phyloP scores from a whole-genome alignment of 805 yeast genomes.

The Starmerella kuoi region DNA sequence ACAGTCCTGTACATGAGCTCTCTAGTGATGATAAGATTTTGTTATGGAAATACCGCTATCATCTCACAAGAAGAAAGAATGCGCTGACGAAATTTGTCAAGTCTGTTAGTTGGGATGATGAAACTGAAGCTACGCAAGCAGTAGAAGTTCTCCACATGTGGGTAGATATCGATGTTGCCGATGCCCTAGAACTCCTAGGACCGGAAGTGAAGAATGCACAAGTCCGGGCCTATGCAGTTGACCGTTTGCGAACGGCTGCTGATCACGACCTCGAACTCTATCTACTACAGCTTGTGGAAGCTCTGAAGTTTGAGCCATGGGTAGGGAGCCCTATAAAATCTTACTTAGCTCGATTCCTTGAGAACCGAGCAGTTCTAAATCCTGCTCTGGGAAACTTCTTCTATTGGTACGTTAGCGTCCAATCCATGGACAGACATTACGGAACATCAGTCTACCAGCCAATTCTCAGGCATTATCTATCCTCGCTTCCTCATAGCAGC shows the following conservation, averaged over 20 bases:
- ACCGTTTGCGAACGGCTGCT: conserved; percentile 61
- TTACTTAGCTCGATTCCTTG: conserved; percentile 45
- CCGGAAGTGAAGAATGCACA: conserved; percentile 59
- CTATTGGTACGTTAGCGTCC: conserved; percentile 88
- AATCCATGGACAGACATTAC: conserved; percentile 51
- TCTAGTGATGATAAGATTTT: conserved; percentile 73
- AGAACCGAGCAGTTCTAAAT: conserved; percentile 56
- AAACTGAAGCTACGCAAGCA: conserved; percentile 66
- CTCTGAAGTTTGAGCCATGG: conserved; percentile 63
- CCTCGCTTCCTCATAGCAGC: conserved; percentile 25
- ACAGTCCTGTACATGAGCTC: conserved; percentile 74
- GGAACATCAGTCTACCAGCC: conserved; percentile 36
- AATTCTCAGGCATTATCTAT: conserved; percentile 37
- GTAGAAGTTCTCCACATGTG: conserved; percentile 57
- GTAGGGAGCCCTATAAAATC: conserved; percentile 20
- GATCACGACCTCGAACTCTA: conserved; percentile 73
- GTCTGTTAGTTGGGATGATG: conserved; percentile 80
- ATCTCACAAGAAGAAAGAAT: conserved; percentile 51
- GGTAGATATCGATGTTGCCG: conserved; percentile 70
- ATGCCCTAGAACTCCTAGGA: conserved; percentile 75
- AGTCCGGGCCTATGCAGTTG: conserved; percentile 80
- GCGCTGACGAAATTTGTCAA: conserved; percentile 73
- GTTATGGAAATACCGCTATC: conserved; percentile 85
- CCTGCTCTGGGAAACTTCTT: conserved; percentile 64
- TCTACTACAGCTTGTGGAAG: conserved; percentile 80